Percentiles rank a stretch among this genome's conserved stretches.
Evolutionary conservation across 352 stramenopile species (phyloP).

Genomic region (Pythium graminicola): DNA sequence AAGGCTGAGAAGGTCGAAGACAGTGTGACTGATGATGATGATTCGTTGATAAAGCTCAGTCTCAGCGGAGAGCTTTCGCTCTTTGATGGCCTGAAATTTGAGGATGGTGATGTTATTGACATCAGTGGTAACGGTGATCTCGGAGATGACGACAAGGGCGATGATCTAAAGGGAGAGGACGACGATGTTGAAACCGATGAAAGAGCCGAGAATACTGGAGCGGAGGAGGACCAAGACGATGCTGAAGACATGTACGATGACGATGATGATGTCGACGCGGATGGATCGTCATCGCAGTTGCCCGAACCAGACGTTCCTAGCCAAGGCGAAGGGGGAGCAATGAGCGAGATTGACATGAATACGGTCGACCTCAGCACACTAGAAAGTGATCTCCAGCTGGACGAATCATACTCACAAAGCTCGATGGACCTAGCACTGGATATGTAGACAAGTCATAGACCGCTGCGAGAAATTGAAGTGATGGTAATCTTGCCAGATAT

Average conservation of each 20-base stretch:
- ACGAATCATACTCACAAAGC: constrained; percentile 12
- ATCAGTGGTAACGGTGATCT: constrained; percentile 36
- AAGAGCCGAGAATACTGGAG: not conserved
- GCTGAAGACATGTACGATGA: constrained; percentile 49
- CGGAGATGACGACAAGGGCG: constrained; percentile 31
- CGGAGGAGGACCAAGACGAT: constrained; percentile 25
- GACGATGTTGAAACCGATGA: constrained; percentile 20
- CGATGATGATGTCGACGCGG: constrained; percentile 31
- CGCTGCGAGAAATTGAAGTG: not conserved
- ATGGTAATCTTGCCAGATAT: too few species aligned
- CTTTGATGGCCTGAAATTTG: constrained; percentile 84
- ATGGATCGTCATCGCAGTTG: not conserved
- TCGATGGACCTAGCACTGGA: constrained; percentile 23
- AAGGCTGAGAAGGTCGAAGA: constrained; percentile 11
- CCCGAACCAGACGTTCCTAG: constrained; percentile 12
- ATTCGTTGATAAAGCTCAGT: constrained; percentile 64
- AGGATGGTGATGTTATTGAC: constrained; percentile 77
- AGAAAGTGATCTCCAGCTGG: constrained; percentile 8
- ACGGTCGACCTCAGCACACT: constrained; percentile 6
- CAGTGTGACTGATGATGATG: constrained; percentile 38
- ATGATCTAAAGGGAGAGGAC: constrained; percentile 24
- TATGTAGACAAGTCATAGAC: constrained; percentile 12
- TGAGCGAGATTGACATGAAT: constrained; percentile 4
- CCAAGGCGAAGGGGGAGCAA: not conserved
- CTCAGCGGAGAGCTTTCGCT: constrained; percentile 75